Percentiles rank a stretch among this genome's conserved stretches.
Evolutionary conservation across 2,329 filamentous ascomycete genomes (phyloP).

Genomic region (Cadophora luteo-olivacea): DNA sequence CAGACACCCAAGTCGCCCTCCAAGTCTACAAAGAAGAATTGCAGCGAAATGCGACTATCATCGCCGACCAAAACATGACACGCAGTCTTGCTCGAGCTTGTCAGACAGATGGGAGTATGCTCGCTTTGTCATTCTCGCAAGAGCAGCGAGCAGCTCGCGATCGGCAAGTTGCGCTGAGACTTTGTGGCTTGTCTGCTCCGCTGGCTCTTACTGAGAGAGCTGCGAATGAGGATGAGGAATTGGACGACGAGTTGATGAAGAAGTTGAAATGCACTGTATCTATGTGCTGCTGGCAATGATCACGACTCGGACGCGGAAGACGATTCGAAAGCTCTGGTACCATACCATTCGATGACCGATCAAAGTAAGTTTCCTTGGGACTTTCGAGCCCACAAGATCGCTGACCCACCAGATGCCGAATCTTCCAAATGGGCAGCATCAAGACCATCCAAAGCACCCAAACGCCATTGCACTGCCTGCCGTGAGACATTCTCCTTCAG

Average conservation of each 20-base stretch:
- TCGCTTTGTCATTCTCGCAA: conserved; percentile 20
- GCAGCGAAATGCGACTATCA: conserved; percentile 14
- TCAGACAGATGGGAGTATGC: conserved; percentile 32
- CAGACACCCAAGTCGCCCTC: conserved; percentile 24
- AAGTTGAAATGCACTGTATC: conserved; percentile 33
- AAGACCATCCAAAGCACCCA: not conserved
- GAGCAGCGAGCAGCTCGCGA: conserved; percentile 32
- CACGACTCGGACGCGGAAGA: conserved; percentile 4
- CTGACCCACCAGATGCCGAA: conserved; percentile 7
- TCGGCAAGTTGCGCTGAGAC: conserved; percentile 26
- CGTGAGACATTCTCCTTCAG: conserved; percentile 22
- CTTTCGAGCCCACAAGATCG: not conserved
- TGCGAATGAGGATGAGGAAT: not conserved
- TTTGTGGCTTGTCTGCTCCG: conserved; percentile 22
- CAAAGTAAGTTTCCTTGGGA: not conserved
- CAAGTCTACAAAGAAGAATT: conserved; percentile 28
- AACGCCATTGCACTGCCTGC: conserved; percentile 30
- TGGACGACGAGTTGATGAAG: conserved; percentile 33
- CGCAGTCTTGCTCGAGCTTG: conserved; percentile 37
- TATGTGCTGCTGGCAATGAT: not conserved
- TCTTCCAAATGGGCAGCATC: conserved; percentile 20
- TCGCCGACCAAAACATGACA: conserved; percentile 31
- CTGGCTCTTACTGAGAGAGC: conserved; percentile 10
- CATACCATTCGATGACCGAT: not conserved
- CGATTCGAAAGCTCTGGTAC: not conserved